phyloP scores from a whole-genome alignment of 1,139 yeast species.

The Candida sp. region DNA sequence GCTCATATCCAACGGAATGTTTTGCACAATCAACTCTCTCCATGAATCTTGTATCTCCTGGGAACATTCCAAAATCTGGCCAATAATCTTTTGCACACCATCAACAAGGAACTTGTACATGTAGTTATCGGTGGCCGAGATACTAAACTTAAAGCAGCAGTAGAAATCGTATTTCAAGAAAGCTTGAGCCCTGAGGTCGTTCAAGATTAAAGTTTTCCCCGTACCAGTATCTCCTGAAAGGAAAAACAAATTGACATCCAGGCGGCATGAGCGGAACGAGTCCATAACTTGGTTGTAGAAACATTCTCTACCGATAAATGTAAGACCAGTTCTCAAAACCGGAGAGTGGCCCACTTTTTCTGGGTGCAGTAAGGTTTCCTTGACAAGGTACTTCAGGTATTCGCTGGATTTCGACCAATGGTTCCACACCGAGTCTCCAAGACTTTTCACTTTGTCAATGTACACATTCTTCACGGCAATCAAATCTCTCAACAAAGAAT shows the following conservation, averaged over 20 bases:
- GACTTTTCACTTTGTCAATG: conserved; percentile 16
- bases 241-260: conserved; percentile 33
- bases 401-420: conserved; percentile 10
- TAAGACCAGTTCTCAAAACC: conserved; percentile 29
- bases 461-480: conserved; percentile 23
- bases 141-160: conserved; percentile 45
- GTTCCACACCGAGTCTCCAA: conserved; percentile 14
- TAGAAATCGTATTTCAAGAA: conserved; percentile 40
- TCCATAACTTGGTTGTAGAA: conserved; percentile 29
- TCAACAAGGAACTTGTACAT: conserved; percentile 29
- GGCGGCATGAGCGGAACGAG: conserved; percentile 23
- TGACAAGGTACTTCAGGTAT: conserved; percentile 11
- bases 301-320: conserved; percentile 40
- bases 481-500: conserved; percentile 43
- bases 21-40: conserved; percentile 45
- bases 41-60: conserved; percentile 41
- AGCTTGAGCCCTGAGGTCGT: conserved; percentile 42
- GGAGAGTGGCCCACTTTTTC: conserved; percentile 19
- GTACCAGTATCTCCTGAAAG: conserved; percentile 51
- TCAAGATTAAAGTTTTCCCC: conserved; percentile 52
- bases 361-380: conserved; percentile 8
- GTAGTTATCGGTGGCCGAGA: conserved; percentile 32
- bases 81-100: conserved; percentile 44
- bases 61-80: conserved; percentile 47
- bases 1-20: conserved; percentile 47